Base-by-base conservation (phyloP, 2,329 filamentous ascomycete species). In the Raffaelea ambrosiae region DNA sequence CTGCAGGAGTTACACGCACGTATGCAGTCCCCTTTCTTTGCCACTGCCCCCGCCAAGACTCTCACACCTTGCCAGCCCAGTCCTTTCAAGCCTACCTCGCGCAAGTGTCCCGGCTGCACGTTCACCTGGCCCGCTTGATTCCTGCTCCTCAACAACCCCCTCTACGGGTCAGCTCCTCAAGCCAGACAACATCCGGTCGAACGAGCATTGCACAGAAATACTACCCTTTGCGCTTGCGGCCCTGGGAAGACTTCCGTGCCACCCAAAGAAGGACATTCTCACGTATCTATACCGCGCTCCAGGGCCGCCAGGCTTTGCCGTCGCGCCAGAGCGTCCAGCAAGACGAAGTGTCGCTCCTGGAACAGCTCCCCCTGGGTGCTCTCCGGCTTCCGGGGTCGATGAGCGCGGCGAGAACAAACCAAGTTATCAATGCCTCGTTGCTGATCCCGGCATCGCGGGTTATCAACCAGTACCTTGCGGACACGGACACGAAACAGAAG, bases 161-260 rank as follows among this genome's bases (percentile, higher is more conserved):
- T n/a, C n/a, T n/a, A n/a, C n/a, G n/a, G n/a, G n/a, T n/a, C n/a
- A n/a, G n/a, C n/a, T n/a, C n/a, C n/a, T n/a, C n/a, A n/a, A n/a
- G n/a, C n/a, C n/a, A n/a, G 31, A 38, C 43, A 16, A 44, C 43
- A 8, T 44, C 43, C 5, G 33, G 43, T 16, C 33, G 20, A 16
- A 46, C 44, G n/a, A 22, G 11, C 29, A 38, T 47, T 7, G 14
- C 19, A 4, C 14, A 21, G 4, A 47, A 47, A 36, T 47, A 47
- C 39, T 42, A 47, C 45, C 45, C 45, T 14, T 14, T 42, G 20
- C 29, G 16, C 1, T 22, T 47, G 9, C 29, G 39, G 48, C 63
- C 70, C 23, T 77, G 73, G 73, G 56, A 59, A 4, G 68, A 71
- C 5, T 58, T 76, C 58, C 64, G 63, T 4, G 61, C 67, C 2